phyloP scores from a whole-genome alignment of 2,329 filamentous ascomycete genomes.

The Aureobasidium sp. region DNA sequence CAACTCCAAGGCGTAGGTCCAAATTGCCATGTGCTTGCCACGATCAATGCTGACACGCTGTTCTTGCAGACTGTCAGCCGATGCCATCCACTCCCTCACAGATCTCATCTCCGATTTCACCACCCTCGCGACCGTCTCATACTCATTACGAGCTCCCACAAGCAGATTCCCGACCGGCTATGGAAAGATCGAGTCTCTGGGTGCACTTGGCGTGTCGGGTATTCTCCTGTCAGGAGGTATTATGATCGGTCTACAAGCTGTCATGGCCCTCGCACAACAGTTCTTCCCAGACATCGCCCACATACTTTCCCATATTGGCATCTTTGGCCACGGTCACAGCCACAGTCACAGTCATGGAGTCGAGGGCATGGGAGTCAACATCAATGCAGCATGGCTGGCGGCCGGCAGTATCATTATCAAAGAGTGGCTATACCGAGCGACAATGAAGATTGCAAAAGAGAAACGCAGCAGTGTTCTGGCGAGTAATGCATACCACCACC shows the following conservation, averaged over 20 bases:
- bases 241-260: conserved; percentile 70
- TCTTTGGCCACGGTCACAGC: conserved; percentile 48
- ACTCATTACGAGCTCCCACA: conserved; percentile 78
- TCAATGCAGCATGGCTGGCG: conserved; percentile 93
- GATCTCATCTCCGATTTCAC: conserved; percentile 93
- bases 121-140: conserved; percentile 88
- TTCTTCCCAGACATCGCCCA: conserved; percentile 40
- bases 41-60: not conserved
- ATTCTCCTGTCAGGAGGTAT: conserved; percentile 82
- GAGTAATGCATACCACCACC: conserved; percentile 93
- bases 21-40: not conserved
- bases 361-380: conserved; percentile 58
- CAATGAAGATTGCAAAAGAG: conserved; percentile 92
- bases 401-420: conserved; percentile 84
- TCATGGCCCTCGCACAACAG: conserved; percentile 47
- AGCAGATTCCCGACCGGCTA: conserved; percentile 82
- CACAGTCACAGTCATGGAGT: conserved; percentile 56
- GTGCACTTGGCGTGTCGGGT: conserved; percentile 84
- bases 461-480: conserved; percentile 93
- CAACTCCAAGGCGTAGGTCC: conserved; percentile 62
- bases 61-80: conserved; percentile 44
- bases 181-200: conserved; percentile 95
- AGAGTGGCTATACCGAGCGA: conserved; percentile 94
- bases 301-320: conserved; percentile 32
- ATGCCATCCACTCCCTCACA: conserved; percentile 91